Conservation (phyloP, 176 grass and related monocot genomes). For the Rhynchospora breviuscula region DNA sequence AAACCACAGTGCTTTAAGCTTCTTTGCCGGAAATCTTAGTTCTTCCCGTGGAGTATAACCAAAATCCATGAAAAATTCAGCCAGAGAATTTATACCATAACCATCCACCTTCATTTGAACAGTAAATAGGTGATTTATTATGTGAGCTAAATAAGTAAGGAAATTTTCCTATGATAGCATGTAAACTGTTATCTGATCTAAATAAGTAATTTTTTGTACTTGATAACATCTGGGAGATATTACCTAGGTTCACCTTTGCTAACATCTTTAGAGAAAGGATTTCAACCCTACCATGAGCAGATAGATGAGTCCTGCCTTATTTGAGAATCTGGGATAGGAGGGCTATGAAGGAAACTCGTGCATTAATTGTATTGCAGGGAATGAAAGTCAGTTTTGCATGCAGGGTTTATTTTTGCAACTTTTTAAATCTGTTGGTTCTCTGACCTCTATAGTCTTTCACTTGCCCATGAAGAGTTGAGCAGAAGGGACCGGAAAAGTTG, state of each 20-base stretch:
- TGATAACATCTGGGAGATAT: not conserved
- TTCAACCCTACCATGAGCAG: not conserved
- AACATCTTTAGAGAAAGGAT: not conserved
- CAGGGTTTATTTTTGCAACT: not conserved
- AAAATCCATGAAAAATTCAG: slow-evolving; percentile 79
- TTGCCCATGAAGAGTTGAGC: not conserved
- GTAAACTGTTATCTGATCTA: not conserved
- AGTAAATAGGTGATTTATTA: slow-evolving; percentile 1
- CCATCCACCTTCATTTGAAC: slow-evolving; percentile 67
- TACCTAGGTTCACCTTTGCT: not conserved
- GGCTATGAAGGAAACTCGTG: not conserved
- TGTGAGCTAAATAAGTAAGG: not conserved
- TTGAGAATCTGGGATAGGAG: not conserved
- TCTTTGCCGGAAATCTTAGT: slow-evolving; percentile 89
- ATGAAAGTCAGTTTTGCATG: not conserved
- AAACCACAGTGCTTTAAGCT: slow-evolving; percentile 92
- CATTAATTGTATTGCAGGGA: not conserved
- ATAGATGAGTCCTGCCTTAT: not conserved
- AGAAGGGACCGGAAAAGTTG: not conserved
- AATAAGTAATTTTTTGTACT: too few species aligned
- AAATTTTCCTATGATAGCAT: not conserved
- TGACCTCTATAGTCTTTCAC: not conserved
- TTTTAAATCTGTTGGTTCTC: not conserved
- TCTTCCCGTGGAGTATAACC: slow-evolving; percentile 73
- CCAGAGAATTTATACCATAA: slow-evolving; percentile 83